A percentile compares a stretch with the other conserved stretches of the same genome.
Conservation (phyloP, 805 yeast genomes). For the Debaryomyces prosopidis region DNA sequence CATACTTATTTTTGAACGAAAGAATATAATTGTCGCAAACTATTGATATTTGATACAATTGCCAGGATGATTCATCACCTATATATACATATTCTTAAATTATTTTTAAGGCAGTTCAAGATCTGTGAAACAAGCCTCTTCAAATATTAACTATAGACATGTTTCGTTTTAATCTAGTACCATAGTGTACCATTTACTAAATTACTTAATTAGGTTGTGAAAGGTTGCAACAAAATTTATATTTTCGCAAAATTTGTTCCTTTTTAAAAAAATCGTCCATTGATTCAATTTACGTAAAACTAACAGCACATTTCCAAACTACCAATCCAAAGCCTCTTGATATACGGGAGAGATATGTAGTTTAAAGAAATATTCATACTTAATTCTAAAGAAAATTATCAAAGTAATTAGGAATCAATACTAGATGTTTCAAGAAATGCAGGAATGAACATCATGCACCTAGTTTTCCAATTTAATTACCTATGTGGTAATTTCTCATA, state of each 20-base stretch:
- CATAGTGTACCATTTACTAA: not conserved
- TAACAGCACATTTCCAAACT: no score
- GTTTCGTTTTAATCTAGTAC: not conserved
- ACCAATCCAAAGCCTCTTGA: no score
- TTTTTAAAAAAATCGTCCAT: no score
- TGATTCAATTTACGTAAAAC: no score
- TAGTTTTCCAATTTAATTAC: no score
- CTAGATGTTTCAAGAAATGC: no score
- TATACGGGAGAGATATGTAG: no score
- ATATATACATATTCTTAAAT: slow-evolving; percentile 1
- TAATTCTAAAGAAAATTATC: no score
- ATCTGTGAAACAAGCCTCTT: not conserved
- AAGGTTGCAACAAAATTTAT: not conserved
- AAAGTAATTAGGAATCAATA: no score
- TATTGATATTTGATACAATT: not conserved
- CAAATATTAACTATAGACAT: not conserved
- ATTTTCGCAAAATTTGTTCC: not conserved
- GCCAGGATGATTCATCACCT: not conserved
- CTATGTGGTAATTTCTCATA: no score
- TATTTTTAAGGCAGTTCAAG: not conserved
- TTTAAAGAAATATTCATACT: no score
- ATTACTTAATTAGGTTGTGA: not conserved
- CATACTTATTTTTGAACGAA: not conserved
- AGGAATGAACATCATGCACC: no score
- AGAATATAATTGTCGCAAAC: not conserved